Percentiles rank a stretch among this genome's conserved stretches.
phyloP scores from a whole-genome alignment of 352 stramenopile genomes.

The Globisporangium nodosum region DNA sequence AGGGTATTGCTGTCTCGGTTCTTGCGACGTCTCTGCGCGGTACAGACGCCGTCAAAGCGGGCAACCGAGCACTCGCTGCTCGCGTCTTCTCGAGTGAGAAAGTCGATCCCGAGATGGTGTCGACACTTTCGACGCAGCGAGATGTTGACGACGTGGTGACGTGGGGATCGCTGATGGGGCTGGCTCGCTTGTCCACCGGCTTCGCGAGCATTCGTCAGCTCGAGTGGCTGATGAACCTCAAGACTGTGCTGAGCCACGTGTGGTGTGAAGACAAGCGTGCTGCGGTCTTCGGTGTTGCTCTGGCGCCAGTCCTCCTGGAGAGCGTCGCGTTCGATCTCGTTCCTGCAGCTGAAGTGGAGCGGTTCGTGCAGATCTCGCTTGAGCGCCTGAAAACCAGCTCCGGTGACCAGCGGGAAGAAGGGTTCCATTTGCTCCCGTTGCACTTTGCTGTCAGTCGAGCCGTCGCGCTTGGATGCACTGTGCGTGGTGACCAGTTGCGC shows the following conservation, averaged over 20 bases:
- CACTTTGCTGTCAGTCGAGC: conserved; percentile 21
- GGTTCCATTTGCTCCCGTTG: conserved; percentile 23
- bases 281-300: conserved; percentile 21
- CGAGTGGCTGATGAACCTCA: conserved; percentile 42
- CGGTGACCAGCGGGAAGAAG: neutral
- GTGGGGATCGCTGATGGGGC: conserved; percentile 31
- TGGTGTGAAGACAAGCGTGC: conserved; percentile 12
- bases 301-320: conserved; percentile 35
- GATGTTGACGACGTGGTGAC: conserved; percentile 9
- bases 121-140: conserved; percentile 2
- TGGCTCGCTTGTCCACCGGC: conserved; percentile 22
- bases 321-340: conserved; percentile 27
- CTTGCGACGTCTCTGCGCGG: neutral
- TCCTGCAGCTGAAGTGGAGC: conserved; percentile 19
- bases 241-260: conserved; percentile 20
- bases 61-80: neutral
- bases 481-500: neutral
- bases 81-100: neutral
- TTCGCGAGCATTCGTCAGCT: conserved; percentile 25
- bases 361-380: conserved; percentile 27
- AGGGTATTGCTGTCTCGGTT: conserved; percentile 1
- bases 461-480: conserved; percentile 2
- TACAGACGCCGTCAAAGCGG: neutral
- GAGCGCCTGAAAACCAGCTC: conserved; percentile 11
- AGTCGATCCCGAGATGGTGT: neutral